Conservation (phyloP, 192 early-diverging fungal species). For the Paraglomus occultum region DNA sequence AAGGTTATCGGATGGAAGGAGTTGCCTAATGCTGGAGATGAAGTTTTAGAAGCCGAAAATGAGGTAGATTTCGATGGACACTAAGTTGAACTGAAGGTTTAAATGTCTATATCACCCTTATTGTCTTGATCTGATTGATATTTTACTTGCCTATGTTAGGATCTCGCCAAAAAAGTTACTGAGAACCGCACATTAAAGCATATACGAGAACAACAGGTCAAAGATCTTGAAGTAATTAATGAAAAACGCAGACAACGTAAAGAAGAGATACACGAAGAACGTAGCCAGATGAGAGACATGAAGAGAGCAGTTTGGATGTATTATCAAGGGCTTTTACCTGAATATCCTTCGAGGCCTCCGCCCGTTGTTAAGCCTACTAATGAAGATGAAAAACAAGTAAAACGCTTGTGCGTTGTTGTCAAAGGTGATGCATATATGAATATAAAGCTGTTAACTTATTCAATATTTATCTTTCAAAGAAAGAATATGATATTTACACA, state of each 20-base stretch:
- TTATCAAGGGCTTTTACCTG: constrained; percentile 57
- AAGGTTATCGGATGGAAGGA: constrained; percentile 93
- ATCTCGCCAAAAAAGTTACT: constrained; percentile 74
- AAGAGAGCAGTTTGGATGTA: constrained; percentile 65
- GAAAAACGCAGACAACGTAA: constrained; percentile 59
- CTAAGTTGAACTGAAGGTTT: background rate
- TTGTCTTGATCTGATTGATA: background rate
- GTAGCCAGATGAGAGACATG: constrained; percentile 48
- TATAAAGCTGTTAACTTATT: background rate
- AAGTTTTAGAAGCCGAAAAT: constrained; percentile 71
- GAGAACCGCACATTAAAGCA: constrained; percentile 61
- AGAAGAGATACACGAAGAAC: constrained; percentile 52
- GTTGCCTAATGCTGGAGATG: constrained; percentile 86
- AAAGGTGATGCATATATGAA: constrained; percentile 51
- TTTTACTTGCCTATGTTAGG: constrained; percentile 37
- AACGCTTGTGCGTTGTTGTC: constrained; percentile 60
- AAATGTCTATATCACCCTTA: background rate
- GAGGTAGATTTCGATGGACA: constrained; percentile 41
- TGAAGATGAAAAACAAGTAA: constrained; percentile 41
- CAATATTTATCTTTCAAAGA: no score
- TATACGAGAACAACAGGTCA: constrained; percentile 58
- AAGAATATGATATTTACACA: background rate
- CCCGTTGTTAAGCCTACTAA: constrained; percentile 33
- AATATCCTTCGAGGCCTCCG: constrained; percentile 49
- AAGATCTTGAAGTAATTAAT: constrained; percentile 74